These are phyloP conservation scores for Pezizomycotina sp. DNA, from an alignment of 2,329 filamentous ascomycete species.

Conservation along the genomic window DNA sequence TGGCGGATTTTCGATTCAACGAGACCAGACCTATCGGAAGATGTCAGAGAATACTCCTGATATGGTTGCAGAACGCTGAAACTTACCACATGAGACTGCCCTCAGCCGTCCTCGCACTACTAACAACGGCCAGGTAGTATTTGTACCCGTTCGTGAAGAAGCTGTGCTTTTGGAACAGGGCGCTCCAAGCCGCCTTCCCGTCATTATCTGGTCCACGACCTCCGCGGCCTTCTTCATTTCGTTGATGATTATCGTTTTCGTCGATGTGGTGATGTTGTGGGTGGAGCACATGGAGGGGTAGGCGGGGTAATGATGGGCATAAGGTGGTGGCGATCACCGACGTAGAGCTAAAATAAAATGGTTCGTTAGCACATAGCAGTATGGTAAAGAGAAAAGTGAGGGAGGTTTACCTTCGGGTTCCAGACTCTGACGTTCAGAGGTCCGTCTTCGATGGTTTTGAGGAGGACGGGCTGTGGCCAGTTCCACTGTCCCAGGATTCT, in stretches of 20 bases:
- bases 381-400: neutral
- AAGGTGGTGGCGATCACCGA: slow-evolving; percentile 64
- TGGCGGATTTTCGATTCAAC: slow-evolving; percentile 87
- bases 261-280: slow-evolving; percentile 79
- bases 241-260: slow-evolving; percentile 63
- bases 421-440: slow-evolving; percentile 71
- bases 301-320: slow-evolving; percentile 98
- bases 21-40: slow-evolving; percentile 50
- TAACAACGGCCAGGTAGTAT: slow-evolving; percentile 81
- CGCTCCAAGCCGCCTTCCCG: slow-evolving; percentile 67
- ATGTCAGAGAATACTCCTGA: neutral
- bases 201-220: slow-evolving; percentile 64
- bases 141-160: slow-evolving; percentile 92
- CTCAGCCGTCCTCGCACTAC: slow-evolving; percentile 69
- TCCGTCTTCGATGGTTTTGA: slow-evolving; percentile 74
- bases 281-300: slow-evolving; percentile 97
- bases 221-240: slow-evolving; percentile 65
- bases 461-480: slow-evolving; percentile 83
- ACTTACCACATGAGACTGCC: slow-evolving; percentile 27
- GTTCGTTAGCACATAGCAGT: slow-evolving; percentile 21
- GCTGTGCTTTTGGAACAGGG: slow-evolving; percentile 72
- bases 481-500: slow-evolving; percentile 77
- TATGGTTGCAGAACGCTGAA: too few species aligned
- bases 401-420: slow-evolving; percentile 61
- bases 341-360: slow-evolving; percentile 45